These are phyloP conservation scores for Inga laurina DNA, from an alignment of 306 rosid species.

Conservation along the genomic window DNA sequence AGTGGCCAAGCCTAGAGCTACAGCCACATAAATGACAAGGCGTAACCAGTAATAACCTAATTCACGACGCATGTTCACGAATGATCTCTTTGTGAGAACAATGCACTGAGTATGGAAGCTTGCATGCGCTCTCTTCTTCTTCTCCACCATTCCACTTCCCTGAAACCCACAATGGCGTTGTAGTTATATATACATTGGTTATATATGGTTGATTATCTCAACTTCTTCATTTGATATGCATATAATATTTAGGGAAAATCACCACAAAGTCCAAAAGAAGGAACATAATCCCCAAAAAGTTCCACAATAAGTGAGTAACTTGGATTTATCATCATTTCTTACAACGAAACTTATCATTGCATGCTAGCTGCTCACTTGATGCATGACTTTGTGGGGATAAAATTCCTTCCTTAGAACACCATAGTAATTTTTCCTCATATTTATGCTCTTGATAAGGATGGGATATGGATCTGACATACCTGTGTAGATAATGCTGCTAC, in stretches of 20 bases:
- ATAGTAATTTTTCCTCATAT: no score
- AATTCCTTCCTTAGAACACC: no score
- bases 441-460: background rate
- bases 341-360: slow-evolving; percentile 33
- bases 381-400: no score
- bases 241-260: background rate
- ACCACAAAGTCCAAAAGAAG: no score
- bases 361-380: no score
- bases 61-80: slow-evolving; percentile 65
- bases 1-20: slow-evolving; percentile 49
- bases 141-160: slow-evolving; percentile 38
- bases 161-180: slow-evolving; percentile 3
- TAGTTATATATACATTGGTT: no score
- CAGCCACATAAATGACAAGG: slow-evolving; percentile 43
- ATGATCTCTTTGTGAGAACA: slow-evolving; percentile 62
- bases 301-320: no score
- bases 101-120: slow-evolving; percentile 51
- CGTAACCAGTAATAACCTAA: slow-evolving; percentile 74
- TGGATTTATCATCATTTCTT: background rate
- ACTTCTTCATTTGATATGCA: no score
- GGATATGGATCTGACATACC: slow-evolving; percentile 12
- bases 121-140: slow-evolving; percentile 41
- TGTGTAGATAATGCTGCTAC: slow-evolving; percentile 21
- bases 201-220: no score
- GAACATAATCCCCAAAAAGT: no score